phyloP scores from a whole-genome alignment of 2,329 filamentous ascomycete genomes.

The Sclerotinia sclerotiorum region DNA sequence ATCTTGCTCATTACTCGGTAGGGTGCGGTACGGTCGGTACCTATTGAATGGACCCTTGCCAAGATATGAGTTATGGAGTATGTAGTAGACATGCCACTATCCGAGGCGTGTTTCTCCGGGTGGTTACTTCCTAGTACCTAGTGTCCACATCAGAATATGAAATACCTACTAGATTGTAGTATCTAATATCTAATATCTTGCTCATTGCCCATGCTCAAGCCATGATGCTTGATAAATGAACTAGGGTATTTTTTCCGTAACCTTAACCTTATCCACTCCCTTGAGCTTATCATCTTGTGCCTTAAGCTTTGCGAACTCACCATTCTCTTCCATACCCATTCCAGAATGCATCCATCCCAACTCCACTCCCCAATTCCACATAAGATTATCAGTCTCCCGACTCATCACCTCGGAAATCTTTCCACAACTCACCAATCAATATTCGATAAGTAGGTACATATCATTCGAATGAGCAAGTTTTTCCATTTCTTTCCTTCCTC shows the following conservation, averaged over 20 bases:
- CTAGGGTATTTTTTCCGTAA: neutral
- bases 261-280: neutral
- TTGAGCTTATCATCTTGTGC: too few relatives aligned
- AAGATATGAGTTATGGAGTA: neutral
- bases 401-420: neutral
- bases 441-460: too few relatives aligned
- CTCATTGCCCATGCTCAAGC: neutral
- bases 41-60: neutral
- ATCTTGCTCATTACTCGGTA: constrained; percentile 1
- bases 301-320: too few relatives aligned
- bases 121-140: neutral
- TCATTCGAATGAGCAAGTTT: neutral
- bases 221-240: neutral
- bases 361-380: neutral
- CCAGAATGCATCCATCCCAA: too few relatives aligned
- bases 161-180: too few relatives aligned
- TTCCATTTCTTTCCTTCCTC: neutral
- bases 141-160: neutral
- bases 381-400: neutral
- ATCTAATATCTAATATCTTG: neutral
- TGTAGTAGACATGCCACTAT: neutral
- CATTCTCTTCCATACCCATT: too few relatives aligned
- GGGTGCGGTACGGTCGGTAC: too few relatives aligned
- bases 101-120: neutral
- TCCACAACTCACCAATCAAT: neutral